Conservation (phyloP, 2,329 filamentous ascomycete genomes). For the Exophiala mesophila region DNA sequence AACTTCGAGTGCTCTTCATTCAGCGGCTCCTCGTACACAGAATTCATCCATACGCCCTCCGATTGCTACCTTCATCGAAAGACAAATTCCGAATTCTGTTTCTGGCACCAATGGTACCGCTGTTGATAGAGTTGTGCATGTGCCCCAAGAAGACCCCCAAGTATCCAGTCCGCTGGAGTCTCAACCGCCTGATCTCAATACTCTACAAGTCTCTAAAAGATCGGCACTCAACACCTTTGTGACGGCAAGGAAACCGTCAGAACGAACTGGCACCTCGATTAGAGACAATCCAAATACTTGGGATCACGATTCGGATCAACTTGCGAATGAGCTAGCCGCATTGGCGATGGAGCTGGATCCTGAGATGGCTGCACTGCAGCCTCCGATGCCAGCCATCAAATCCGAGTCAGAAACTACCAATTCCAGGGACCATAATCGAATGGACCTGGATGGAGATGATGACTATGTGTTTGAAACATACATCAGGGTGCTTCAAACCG, state of each 20-base stretch:
- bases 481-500: constrained; percentile 42
- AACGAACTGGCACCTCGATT: constrained; percentile 33
- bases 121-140: constrained; percentile 14
- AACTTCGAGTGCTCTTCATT: constrained; percentile 7
- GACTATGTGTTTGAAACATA: constrained; percentile 62
- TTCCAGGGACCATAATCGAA: constrained; percentile 28
- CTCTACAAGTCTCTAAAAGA: constrained; percentile 31
- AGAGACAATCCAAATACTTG: constrained; percentile 35
- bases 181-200: constrained; percentile 7
- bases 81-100: constrained; percentile 8
- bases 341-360: constrained; percentile 40
- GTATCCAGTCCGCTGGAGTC: not conserved
- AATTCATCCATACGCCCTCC: constrained; percentile 21
- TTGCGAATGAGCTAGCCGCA: constrained; percentile 39
- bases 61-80: constrained; percentile 26
- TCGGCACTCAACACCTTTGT: constrained; percentile 30
- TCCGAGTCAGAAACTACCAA: constrained; percentile 5
- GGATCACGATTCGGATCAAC: constrained; percentile 39
- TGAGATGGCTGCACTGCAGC: constrained; percentile 10
- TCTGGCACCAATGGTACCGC: constrained; percentile 13
- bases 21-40: constrained; percentile 17
- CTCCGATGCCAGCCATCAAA: not conserved
- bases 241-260: constrained; percentile 7
- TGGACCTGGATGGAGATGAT: constrained; percentile 42
- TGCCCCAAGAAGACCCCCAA: not conserved